Evolutionary conservation across 2,329 filamentous ascomycete genomes (phyloP), one percentile per base, ranked within the genome.

Genomic region (Stagonosporopsis cucurbitacearum): DNA sequence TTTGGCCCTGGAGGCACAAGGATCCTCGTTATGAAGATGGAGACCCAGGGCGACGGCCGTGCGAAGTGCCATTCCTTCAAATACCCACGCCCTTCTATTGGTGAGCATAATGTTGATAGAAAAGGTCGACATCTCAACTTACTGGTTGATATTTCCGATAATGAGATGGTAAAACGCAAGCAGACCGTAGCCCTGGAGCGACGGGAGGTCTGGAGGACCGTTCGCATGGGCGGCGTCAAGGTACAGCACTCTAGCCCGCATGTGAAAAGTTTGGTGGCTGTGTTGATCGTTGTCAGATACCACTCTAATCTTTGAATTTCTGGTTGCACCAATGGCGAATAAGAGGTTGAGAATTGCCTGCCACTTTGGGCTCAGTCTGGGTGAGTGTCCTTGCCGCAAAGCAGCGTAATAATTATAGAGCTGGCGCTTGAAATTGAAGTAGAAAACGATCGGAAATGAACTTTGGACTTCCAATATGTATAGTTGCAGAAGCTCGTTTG

Each of bases 61-160:
- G 3, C 76, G 73, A 13, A 78, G 53, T 13, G 72, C 75, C 9
- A 74, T 60, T 6, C 75, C 74, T 40, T 75, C 66, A 13, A 72
- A 65, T 11, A 65, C 58, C 73, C 73, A 79, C 0, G 77, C 71
- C 23, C 76, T 79, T 20, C 19, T 5, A 12, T 8, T 30, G 7
- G 28, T 30, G 9, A 30, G 28, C 28, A 12, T 12, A 30, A 30
- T 3, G 20, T 23, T 28, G 23, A 23, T n/a, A 20, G 6, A 22
- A 7, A 25, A 15, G 19, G 36, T 13, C 13, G 44, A 23, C 67
- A 66, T 30, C 9, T 30, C 1, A 11, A 30, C 28, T 30, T 65
- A 78, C 77, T 77, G 70, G 59, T 71, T 78, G 15, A 78, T 71
- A 30, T 78, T 76, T 39, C 76, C 72, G 20, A 66, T 66, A 6